Conservation (phyloP, 331 rosid species). For the Acacia pycnantha region DNA sequence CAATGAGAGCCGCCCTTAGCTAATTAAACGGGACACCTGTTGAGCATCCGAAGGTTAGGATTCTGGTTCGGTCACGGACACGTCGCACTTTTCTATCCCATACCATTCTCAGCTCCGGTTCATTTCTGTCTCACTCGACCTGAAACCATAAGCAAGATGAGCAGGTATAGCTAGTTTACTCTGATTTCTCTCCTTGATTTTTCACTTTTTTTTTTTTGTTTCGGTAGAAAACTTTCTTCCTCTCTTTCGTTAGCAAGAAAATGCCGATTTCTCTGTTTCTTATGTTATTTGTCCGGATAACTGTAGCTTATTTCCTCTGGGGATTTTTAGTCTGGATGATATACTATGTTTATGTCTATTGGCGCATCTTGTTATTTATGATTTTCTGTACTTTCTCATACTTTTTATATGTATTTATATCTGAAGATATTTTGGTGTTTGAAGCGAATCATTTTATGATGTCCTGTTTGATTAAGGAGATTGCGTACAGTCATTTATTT, state of each 20-base stretch:
- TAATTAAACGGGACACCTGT: constrained; percentile 40
- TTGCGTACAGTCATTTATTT: not conserved
- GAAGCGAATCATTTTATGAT: not conserved
- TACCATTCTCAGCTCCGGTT: constrained; percentile 6
- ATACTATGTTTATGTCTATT: not conserved
- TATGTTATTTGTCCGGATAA: not conserved
- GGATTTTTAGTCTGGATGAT: not conserved
- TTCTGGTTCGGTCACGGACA: constrained; percentile 31
- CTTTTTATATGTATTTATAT: not conserved
- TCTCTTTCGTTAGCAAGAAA: not conserved
- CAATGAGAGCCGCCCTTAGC: not conserved
- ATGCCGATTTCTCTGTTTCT: not conserved
- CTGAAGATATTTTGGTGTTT: not conserved
- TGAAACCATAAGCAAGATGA: not conserved
- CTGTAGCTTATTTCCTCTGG: not conserved
- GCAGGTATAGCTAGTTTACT: not conserved
- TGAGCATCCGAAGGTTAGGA: constrained; percentile 32
- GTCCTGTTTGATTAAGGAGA: not conserved
- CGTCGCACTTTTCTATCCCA: constrained; percentile 23
- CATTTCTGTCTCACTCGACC: not conserved
- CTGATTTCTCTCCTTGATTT: not conserved
- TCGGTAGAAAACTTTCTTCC: not conserved
- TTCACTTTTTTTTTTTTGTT: not conserved
- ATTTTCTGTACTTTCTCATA: not conserved
- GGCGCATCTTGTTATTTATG: not conserved